Conservation (phyloP, 768 basidiomycete species). For the Pleurotus salmoneostramineus region DNA sequence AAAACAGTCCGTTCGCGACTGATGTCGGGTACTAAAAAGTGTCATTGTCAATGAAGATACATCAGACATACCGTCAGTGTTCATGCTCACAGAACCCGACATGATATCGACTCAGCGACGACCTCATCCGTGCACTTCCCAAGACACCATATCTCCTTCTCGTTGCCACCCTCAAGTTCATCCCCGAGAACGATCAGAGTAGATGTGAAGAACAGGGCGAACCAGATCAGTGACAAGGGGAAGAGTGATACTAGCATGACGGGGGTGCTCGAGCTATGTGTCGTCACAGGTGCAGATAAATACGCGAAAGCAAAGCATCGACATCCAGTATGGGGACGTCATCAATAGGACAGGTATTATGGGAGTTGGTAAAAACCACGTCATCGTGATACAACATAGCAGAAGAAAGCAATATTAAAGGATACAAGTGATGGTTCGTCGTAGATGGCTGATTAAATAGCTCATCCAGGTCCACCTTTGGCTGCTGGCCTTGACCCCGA, state of each 20-base stretch:
- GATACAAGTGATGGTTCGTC: neutral
- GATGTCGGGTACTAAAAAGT: neutral
- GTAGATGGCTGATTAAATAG: neutral
- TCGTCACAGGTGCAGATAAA: too few species aligned
- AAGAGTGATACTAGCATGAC: too few species aligned
- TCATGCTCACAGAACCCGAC: neutral
- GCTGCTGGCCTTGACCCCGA: neutral
- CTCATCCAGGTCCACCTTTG: neutral
- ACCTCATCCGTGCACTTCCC: neutral
- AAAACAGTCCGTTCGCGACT: neutral
- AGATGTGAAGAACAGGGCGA: neutral
- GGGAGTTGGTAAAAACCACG: too few species aligned
- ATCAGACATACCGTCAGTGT: neutral
- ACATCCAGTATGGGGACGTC: too few species aligned
- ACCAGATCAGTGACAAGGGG: neutral
- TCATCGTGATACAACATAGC: too few species aligned
- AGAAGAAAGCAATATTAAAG: neutral
- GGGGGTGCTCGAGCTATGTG: too few species aligned
- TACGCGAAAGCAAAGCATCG: too few species aligned
- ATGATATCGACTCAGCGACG: neutral
- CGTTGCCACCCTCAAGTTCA: neutral
- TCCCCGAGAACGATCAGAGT: neutral
- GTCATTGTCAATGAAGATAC: neutral
- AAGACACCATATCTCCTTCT: neutral
- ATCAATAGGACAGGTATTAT: too few species aligned